A percentile compares a stretch with the other conserved stretches of the same genome.
These are phyloP conservation scores for Phytophthora podocarpi DNA, from an alignment of 352 stramenopile species.

Conservation along the genomic window DNA sequence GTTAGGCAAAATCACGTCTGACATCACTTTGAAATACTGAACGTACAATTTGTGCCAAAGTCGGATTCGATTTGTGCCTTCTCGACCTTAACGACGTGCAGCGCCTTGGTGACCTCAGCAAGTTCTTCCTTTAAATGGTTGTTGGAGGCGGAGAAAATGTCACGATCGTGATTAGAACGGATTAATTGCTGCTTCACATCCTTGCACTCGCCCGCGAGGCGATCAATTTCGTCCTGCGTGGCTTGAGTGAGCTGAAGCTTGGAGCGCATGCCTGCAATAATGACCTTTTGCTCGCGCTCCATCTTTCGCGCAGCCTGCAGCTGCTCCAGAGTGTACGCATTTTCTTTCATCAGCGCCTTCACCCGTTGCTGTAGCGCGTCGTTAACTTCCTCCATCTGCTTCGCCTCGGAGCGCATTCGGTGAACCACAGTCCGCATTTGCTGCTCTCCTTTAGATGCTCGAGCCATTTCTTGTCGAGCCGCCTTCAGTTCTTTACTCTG, in stretches of 20 bases:
- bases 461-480: slow-evolving; percentile 66
- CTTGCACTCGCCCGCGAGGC: slow-evolving; percentile 59
- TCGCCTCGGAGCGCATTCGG: slow-evolving; percentile 66
- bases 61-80: slow-evolving; percentile 78
- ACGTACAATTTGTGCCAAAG: slow-evolving; percentile 67
- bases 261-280: slow-evolving; percentile 60
- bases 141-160: slow-evolving; percentile 79
- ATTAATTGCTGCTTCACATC: slow-evolving; percentile 72
- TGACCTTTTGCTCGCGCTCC: slow-evolving; percentile 77
- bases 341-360: slow-evolving; percentile 79
- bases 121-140: slow-evolving; percentile 81
- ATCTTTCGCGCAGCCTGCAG: slow-evolving; percentile 68
- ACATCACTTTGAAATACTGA: too few relatives aligned
- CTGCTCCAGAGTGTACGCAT: slow-evolving; percentile 78
- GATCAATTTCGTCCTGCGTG: slow-evolving; percentile 72
- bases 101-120: slow-evolving; percentile 61
- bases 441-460: slow-evolving; percentile 70
- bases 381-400: slow-evolving; percentile 75
- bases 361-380: slow-evolving; percentile 78
- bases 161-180: slow-evolving; percentile 70
- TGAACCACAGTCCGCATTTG: slow-evolving; percentile 73
- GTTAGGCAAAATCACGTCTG: too few relatives aligned
- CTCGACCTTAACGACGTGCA: slow-evolving; percentile 70
- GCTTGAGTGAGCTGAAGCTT: slow-evolving; percentile 75
- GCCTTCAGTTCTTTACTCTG: slow-evolving; percentile 73